Conservation (phyloP, 305 asterid species). For the Fraxinus baroniana region DNA sequence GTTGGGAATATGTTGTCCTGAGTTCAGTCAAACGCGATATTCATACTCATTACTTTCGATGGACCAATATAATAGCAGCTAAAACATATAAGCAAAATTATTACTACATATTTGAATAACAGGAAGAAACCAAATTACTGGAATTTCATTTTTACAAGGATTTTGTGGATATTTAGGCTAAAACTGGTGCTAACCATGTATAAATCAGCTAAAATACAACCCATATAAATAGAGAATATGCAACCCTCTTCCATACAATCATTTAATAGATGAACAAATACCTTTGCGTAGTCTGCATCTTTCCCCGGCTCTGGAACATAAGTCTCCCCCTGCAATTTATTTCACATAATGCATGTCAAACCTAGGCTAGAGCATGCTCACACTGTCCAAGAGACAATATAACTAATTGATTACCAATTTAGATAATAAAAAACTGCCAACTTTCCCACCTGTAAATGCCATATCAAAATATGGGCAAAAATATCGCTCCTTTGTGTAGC, state of each 20-base stretch:
- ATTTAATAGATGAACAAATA: conserved; percentile 25
- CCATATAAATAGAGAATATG: background rate
- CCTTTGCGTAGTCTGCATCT: conserved; percentile 65
- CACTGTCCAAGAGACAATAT: conserved; percentile 15
- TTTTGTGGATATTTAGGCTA: background rate
- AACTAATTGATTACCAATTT: conserved; percentile 13
- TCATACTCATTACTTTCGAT: background rate
- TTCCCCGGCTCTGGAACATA: conserved; percentile 65
- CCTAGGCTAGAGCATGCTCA: conserved; percentile 26
- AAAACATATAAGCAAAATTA: background rate
- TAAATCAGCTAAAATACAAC: background rate
- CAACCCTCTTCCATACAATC: background rate
- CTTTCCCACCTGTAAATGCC: conserved; percentile 87
- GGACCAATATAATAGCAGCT: background rate
- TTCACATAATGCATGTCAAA: conserved; percentile 27
- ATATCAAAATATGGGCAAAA: conserved; percentile 95
- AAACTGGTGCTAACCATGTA: background rate
- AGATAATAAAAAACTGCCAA: background rate
- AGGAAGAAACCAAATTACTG: background rate
- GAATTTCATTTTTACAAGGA: background rate
- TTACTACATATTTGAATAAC: background rate
- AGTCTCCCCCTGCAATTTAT: conserved; percentile 71
- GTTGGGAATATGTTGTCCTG: background rate
- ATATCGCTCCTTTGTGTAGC: conserved; percentile 96
- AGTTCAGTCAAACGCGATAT: background rate